These are phyloP conservation scores for Apophysomyces trapeziformis DNA, from an alignment of 371 early-diverging fungal species.

Conservation along the genomic window DNA sequence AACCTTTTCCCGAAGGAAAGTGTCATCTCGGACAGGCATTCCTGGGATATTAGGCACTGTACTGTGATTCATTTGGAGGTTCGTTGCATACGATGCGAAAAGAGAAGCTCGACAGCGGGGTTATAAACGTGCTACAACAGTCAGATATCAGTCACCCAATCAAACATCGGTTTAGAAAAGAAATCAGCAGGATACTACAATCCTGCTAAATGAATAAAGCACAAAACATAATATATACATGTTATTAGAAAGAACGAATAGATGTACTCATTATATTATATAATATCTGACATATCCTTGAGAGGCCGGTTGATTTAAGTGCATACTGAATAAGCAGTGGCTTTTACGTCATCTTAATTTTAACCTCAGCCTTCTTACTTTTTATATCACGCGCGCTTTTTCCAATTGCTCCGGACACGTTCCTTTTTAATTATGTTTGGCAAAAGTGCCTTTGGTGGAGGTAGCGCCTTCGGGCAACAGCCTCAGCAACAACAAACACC, in stretches of 20 bases:
- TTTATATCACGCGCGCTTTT: constrained; percentile 5
- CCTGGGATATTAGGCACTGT: constrained; percentile 56
- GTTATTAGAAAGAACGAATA: too few relatives aligned
- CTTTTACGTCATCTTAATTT: not conserved
- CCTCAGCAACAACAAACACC: constrained; percentile 54
- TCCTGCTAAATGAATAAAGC: too few relatives aligned
- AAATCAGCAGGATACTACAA: not conserved
- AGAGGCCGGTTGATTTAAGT: too few relatives aligned
- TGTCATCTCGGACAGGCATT: constrained; percentile 38
- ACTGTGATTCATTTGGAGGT: constrained; percentile 22
- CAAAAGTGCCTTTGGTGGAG: constrained; percentile 44
- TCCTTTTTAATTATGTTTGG: constrained; percentile 40
- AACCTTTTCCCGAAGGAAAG: constrained; percentile 37
- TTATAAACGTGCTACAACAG: not conserved
- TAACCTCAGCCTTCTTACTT: not conserved
- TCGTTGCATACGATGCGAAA: not conserved
- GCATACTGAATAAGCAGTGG: too few relatives aligned
- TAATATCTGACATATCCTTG: too few relatives aligned
- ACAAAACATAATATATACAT: too few relatives aligned
- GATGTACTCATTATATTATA: too few relatives aligned
- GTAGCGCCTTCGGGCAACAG: constrained; percentile 63
- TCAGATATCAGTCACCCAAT: not conserved
- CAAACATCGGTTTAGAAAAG: not conserved
- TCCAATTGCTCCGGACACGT: not conserved
- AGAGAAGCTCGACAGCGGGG: too few relatives aligned